Conservation (phyloP, 768 basidiomycete genomes). For the Russula ochroleuca region DNA sequence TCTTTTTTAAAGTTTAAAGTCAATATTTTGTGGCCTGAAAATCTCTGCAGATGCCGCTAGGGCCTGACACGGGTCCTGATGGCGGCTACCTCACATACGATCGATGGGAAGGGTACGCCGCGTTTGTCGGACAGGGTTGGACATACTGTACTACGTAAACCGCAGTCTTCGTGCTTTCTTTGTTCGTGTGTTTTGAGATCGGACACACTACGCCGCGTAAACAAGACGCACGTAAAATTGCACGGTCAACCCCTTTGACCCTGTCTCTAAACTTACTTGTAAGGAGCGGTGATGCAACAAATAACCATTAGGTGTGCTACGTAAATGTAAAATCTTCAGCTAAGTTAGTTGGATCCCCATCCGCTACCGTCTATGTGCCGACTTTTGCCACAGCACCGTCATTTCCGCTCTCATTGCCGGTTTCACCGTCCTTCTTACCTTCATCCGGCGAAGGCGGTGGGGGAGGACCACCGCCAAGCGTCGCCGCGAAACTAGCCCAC, state of each 20-base stretch:
- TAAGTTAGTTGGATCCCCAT: neutral
- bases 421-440: slow-evolving; percentile 5
- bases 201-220: neutral
- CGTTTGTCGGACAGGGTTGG: too few relatives aligned
- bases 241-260: neutral
- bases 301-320: slow-evolving; percentile 17
- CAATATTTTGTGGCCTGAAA: too few relatives aligned
- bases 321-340: neutral
- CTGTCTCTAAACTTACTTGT: neutral
- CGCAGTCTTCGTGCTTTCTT: neutral
- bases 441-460: slow-evolving; percentile 10
- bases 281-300: slow-evolving; percentile 10
- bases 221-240: neutral
- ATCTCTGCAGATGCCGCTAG: too few relatives aligned
- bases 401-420: neutral
- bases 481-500: slow-evolving; percentile 25
- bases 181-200: neutral
- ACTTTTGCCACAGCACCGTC: neutral
- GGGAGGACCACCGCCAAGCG: slow-evolving; percentile 23
- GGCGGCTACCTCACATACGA: too few relatives aligned
- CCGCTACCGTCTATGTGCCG: slow-evolving; percentile 11
- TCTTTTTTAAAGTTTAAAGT: too few relatives aligned
- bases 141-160: too few relatives aligned
- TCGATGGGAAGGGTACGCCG: too few relatives aligned
- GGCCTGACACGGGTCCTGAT: too few relatives aligned